phyloP scores from a whole-genome alignment of 2,329 filamentous ascomycete species.

The Fusarium siculi region DNA sequence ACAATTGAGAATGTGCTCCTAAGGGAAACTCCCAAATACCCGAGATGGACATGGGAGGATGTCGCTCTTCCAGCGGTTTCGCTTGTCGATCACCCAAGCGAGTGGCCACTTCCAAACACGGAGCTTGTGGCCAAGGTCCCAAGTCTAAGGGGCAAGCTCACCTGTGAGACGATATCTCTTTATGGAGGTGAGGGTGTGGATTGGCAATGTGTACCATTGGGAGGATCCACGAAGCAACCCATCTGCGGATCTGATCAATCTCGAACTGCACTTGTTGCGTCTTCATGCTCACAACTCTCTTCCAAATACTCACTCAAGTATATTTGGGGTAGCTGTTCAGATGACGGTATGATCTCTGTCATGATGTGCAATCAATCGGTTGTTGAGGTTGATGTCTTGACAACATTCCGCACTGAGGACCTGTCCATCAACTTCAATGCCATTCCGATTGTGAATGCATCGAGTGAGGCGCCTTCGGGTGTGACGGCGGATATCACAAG shows the following conservation, averaged over 20 bases:
- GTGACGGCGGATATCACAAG: constrained; percentile 30
- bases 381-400: constrained; percentile 31
- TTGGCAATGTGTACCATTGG: constrained; percentile 35
- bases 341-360: constrained; percentile 32
- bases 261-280: constrained; percentile 37
- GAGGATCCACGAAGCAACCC: constrained; percentile 21
- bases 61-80: constrained; percentile 39
- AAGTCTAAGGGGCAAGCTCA: constrained; percentile 29
- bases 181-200: constrained; percentile 20
- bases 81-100: constrained; percentile 21
- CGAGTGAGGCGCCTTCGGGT: constrained; percentile 22
- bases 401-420: constrained; percentile 41
- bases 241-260: constrained; percentile 32
- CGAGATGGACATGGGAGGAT: constrained; percentile 43
- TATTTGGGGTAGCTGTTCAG: constrained; percentile 43
- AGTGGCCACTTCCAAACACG: constrained; percentile 41
- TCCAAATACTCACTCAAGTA: constrained; percentile 37
- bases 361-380: constrained; percentile 43
- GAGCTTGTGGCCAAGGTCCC: constrained; percentile 35
- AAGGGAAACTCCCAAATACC: constrained; percentile 36
- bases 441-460: constrained; percentile 34
- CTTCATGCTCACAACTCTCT: constrained; percentile 36
- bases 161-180: constrained; percentile 37
- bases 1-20: constrained; percentile 36
- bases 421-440: constrained; percentile 35